Base-by-base conservation (phyloP, 768 basidiomycete species). In the Lenzites betulinus region DNA sequence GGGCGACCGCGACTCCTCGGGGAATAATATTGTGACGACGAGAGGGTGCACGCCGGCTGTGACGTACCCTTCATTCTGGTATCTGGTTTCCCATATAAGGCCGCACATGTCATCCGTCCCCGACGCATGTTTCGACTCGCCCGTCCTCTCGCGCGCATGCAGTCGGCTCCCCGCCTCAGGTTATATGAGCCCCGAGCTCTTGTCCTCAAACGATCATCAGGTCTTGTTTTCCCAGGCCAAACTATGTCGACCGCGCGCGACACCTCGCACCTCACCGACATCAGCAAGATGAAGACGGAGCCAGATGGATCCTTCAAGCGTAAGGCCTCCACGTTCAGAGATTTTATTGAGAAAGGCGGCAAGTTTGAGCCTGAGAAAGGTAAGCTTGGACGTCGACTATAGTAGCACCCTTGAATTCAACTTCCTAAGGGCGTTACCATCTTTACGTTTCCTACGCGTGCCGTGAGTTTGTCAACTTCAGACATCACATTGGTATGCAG, bases 381-480 rank as follows among this genome's bases (percentile, higher is more conserved):
- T 89, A 11, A 33, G 41, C 47, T 9, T 13, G 39, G 28, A 39
- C 18, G 13, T 39, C n/a, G n/a, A n/a, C n/a, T n/a, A n/a, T n/a
- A n/a, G n/a, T n/a, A n/a, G n/a, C n/a, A n/a, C n/a, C n/a, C n/a
- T n/a, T n/a, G n/a, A n/a, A n/a, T n/a, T n/a, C n/a, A n/a, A n/a
- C 16, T 42, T 53, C 3, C 41, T 22, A 44, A 93, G 93, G 86
- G 61, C 88, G 95, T 44, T 98, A 98, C 72, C 91, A 92, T 66
- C 90, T 96, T 65, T 96, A 92, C 67, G 91, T 97, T 59, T 90
- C 90, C 3, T 85, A 87, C 64, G 86, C 89, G 1, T 98, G 94
- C 68, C 94, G 90, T 92, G 64, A 71, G 88, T n/a, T n/a, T n/a
- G n/a, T 70, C 20, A n/a, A n/a, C 9, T 42, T 41, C 39, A 28